phyloP scores from a whole-genome alignment of 2,329 filamentous ascomycete genomes.

The Botrytis squamosa region DNA sequence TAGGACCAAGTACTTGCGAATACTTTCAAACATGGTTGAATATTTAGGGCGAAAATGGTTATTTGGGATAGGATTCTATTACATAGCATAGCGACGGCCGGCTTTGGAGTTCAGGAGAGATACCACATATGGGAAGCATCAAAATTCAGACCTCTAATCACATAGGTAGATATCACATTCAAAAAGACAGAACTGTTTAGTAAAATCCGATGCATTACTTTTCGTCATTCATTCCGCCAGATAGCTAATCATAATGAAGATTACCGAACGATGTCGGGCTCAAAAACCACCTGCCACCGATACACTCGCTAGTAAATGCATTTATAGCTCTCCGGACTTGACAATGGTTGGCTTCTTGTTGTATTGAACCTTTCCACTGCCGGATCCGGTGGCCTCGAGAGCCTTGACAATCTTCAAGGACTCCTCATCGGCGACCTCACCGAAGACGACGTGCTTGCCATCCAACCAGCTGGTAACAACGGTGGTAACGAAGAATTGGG shows the following conservation, averaged over 20 bases:
- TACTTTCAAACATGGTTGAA: conserved; percentile 87
- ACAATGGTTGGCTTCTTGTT: conserved; percentile 58
- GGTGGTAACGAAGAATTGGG: conserved; percentile 97
- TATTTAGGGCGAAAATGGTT: conserved; percentile 1
- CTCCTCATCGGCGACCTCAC: conserved; percentile 55
- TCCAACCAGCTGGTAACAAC: conserved; percentile 93
- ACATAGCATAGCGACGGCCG: conserved; percentile 37
- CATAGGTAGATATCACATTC: background rate
- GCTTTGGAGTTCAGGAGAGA: conserved; percentile 37
- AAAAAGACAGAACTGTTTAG: conserved; percentile 19
- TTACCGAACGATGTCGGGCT: conserved; percentile 20
- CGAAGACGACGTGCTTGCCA: conserved; percentile 94
- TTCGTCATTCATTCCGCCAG: conserved; percentile 20
- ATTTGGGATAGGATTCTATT: conserved; percentile 24
- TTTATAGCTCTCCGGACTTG: conserved; percentile 44
- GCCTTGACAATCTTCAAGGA: conserved; percentile 56
- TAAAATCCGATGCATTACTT: conserved; percentile 20
- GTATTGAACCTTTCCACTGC: conserved; percentile 56
- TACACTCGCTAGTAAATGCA: conserved; percentile 41
- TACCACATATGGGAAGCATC: conserved; percentile 30
- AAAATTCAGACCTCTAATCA: background rate
- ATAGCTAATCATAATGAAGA: conserved; percentile 20
- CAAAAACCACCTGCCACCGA: conserved; percentile 23
- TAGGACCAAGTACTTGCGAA: conserved; percentile 84
- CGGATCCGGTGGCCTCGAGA: conserved; percentile 59